Evolutionary conservation across 2,329 filamentous ascomycete genomes (phyloP), one percentile per base, ranked within the genome.

Genomic region (Arthroderma sp.): DNA sequence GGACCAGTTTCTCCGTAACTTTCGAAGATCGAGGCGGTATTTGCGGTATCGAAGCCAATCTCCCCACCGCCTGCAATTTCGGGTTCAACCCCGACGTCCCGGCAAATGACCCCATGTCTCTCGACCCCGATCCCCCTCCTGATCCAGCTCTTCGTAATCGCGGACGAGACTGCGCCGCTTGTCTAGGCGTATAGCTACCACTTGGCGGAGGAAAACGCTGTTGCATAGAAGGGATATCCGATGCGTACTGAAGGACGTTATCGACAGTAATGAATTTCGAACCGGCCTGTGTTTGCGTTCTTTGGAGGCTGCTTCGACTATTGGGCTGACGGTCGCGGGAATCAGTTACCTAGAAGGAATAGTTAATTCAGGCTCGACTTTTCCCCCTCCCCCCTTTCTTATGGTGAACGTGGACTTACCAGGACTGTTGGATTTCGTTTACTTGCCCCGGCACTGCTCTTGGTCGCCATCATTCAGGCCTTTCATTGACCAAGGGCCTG

Each of bases 1-100:
- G 71, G 0, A 98, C 91, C n/a, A 98, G 72, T 66, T 96, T 96
- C 68, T 96, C 86, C 62, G 86, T 94, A 51, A 94, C 82, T 64
- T 96, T 95, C 29, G 86, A 93, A 33, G 87, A 93, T 43, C 91
- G 77, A 4, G 86, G 82, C 0, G 89, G 91, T 53, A 95, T 71
- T 51, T 77, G 72, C 44, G 74, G 69, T 42, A 65, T 58, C 5
- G 73, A 72, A 1, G 72, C 66, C 39, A 77, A 62, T 66, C 75
- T 70, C 7, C 75, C 73, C 37, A 72, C 70, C 6, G 45, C 43
- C 40, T 37, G 36, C 10, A 49, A 32, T 42, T 49, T 45, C 10
- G 37, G 27, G 38, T 48, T 45, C 29, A 45, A 42, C 10, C 51
- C 42, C 30, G 43, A 42, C 6, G 31, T 29, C 11, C 45, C 45